Evolutionary conservation across 139 green algal genomes (phyloP).

Genomic region (Asterochloris erici): DNA sequence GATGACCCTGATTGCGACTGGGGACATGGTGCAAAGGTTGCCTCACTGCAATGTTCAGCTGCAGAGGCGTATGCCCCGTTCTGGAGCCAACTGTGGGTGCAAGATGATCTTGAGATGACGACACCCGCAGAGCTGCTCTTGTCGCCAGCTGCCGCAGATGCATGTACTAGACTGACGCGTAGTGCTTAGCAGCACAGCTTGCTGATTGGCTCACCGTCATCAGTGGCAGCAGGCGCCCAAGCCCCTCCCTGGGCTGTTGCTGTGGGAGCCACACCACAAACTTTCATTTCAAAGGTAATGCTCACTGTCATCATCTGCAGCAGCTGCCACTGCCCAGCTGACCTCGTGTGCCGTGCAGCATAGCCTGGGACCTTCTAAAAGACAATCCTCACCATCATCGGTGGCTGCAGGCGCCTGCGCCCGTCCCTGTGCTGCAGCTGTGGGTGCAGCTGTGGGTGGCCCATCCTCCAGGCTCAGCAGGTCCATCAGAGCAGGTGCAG

Average conservation of each 20-base stretch:
- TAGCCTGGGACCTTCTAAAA: background rate
- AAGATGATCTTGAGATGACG: too few species aligned
- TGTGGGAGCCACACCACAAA: background rate
- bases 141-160: too few species aligned
- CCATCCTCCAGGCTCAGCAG: conserved; percentile 27
- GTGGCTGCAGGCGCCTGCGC: background rate
- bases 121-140: too few species aligned
- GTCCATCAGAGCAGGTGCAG: conserved; percentile 19
- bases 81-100: too few species aligned
- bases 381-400: background rate
- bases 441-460: background rate
- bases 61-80: too few species aligned
- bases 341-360: background rate
- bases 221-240: too few species aligned
- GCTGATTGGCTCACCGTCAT: too few species aligned
- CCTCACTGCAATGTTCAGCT: too few species aligned
- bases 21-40: too few species aligned
- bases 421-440: background rate
- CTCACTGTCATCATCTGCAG: background rate
- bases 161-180: too few species aligned
- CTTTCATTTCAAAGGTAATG: background rate
- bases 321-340: background rate
- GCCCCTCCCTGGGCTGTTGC: background rate
- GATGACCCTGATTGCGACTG: too few species aligned
- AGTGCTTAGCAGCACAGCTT: too few species aligned